phyloP scores from a whole-genome alignment of 208 protist genomes.

The Lotmaria passim region DNA sequence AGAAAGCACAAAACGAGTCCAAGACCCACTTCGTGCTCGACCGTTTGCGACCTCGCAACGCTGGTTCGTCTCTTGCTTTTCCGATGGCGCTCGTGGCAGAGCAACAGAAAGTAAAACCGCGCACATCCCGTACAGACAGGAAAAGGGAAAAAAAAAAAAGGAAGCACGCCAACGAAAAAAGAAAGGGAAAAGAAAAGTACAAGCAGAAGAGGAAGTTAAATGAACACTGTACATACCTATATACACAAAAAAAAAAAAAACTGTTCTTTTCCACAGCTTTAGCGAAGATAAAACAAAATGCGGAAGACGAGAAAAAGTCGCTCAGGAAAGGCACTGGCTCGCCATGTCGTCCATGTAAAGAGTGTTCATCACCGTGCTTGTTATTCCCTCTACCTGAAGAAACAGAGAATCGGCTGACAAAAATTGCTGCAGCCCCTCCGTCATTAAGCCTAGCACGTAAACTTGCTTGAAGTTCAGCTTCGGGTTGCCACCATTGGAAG shows the following conservation, averaged over 20 bases:
- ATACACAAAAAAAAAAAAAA: constrained; percentile 5
- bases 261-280: too few species aligned
- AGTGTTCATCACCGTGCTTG: constrained; percentile 43
- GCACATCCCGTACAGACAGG: too few species aligned
- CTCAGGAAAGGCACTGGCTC: constrained; percentile 4
- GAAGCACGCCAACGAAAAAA: neutral
- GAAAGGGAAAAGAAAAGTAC: neutral
- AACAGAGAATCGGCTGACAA: constrained; percentile 50
- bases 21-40: too few species aligned
- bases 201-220: neutral
- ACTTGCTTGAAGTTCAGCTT: constrained; percentile 54
- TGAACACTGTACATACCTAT: too few species aligned
- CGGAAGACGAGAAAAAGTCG: neutral
- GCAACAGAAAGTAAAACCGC: too few species aligned
- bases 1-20: too few species aligned
- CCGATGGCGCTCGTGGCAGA: too few species aligned
- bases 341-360: neutral
- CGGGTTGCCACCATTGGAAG: constrained; percentile 48
- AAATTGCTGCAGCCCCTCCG: constrained; percentile 41
- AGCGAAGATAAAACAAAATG: too few species aligned
- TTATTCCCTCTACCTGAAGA: constrained; percentile 57
- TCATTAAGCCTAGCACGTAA: constrained; percentile 50
- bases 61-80: too few species aligned
- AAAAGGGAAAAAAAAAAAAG: neutral
- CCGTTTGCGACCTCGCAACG: too few species aligned